phyloP scores from a whole-genome alignment of 371 early-diverging fungal genomes.

The Saksenaea vasiformis region DNA sequence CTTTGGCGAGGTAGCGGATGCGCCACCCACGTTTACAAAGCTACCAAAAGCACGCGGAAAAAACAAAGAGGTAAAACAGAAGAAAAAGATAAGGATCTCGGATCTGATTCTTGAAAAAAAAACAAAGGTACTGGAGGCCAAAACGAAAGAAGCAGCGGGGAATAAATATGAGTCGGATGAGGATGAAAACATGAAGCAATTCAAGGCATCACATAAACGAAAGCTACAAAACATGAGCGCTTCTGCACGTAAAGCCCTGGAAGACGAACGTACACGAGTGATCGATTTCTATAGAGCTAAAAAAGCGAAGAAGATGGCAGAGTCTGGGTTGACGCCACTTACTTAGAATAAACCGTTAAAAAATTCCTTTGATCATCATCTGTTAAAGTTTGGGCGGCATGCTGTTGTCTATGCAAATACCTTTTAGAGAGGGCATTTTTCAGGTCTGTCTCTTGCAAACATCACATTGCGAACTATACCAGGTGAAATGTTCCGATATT shows the following conservation, averaged over 20 bases:
- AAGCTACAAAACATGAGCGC: constrained; percentile 48
- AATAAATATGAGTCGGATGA: constrained; percentile 42
- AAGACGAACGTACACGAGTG: constrained; percentile 44
- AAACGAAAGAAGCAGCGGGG: constrained; percentile 18
- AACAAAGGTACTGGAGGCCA: constrained; percentile 23
- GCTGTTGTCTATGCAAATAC: constrained; percentile 4
- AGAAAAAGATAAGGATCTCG: background rate
- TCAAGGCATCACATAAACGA: constrained; percentile 50
- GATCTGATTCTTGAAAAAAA: background rate
- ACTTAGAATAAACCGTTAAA: constrained; percentile 11
- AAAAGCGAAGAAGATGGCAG: constrained; percentile 47
- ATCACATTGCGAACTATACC: constrained; percentile 4
- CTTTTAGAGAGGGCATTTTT: constrained; percentile 1
- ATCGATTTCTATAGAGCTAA: constrained; percentile 50
- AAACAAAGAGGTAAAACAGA: constrained; percentile 32
- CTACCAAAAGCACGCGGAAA: constrained; percentile 53
- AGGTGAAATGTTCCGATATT: background rate
- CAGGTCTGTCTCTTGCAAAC: background rate
- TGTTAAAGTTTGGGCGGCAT: constrained; percentile 5
- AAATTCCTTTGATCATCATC: constrained; percentile 4
- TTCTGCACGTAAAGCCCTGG: constrained; percentile 39
- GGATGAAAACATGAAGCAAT: constrained; percentile 48
- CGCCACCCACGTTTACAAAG: constrained; percentile 52
- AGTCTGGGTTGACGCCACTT: constrained; percentile 30
- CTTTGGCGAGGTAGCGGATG: constrained; percentile 62